These are phyloP conservation scores for Apiotrichum sp. DNA, from an alignment of 1,284 basidiomycete genomes.

Conservation along the genomic window DNA sequence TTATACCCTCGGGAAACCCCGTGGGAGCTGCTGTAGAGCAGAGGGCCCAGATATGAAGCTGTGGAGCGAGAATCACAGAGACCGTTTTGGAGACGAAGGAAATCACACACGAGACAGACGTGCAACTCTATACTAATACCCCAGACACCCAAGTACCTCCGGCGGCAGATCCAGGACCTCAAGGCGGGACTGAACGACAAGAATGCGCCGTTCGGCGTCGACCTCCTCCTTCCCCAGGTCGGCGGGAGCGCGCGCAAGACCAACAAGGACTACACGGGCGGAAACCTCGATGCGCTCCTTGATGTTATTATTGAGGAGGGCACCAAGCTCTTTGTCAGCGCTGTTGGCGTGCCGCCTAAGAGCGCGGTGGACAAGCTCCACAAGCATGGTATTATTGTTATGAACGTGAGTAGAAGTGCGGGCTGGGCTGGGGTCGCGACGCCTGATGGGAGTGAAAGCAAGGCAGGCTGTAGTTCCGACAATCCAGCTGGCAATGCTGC, in stretches of 20 bases:
- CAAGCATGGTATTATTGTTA: conserved; percentile 68
- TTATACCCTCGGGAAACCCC: too few relatives aligned
- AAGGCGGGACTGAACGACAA: conserved; percentile 57
- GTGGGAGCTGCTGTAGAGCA: too few relatives aligned
- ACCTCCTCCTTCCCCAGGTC: conserved; percentile 74
- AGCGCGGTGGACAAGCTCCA: conserved; percentile 71
- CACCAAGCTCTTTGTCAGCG: conserved; percentile 74
- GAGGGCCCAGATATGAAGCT: too few relatives aligned
- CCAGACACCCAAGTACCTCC: conserved; percentile 42
- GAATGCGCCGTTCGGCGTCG: conserved; percentile 69
- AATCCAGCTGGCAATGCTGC: too few relatives aligned
- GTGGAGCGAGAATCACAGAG: too few relatives aligned
- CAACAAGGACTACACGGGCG: conserved; percentile 61
- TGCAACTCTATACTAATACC: background rate
- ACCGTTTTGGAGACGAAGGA: background rate
- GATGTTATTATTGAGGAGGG: conserved; percentile 84
- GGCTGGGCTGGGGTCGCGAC: too few relatives aligned
- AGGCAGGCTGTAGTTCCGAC: too few relatives aligned
- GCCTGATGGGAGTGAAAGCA: too few relatives aligned
- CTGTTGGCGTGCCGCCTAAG: conserved; percentile 68
- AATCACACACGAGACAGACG: background rate
- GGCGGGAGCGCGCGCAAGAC: conserved; percentile 77
- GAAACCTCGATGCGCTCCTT: conserved; percentile 62
- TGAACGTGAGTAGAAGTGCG: conserved; percentile 55
- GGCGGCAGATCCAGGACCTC: conserved; percentile 60